Evolutionary conservation across 2,329 filamentous ascomycete species (phyloP).

Genomic region (Aspergillus sp.): DNA sequence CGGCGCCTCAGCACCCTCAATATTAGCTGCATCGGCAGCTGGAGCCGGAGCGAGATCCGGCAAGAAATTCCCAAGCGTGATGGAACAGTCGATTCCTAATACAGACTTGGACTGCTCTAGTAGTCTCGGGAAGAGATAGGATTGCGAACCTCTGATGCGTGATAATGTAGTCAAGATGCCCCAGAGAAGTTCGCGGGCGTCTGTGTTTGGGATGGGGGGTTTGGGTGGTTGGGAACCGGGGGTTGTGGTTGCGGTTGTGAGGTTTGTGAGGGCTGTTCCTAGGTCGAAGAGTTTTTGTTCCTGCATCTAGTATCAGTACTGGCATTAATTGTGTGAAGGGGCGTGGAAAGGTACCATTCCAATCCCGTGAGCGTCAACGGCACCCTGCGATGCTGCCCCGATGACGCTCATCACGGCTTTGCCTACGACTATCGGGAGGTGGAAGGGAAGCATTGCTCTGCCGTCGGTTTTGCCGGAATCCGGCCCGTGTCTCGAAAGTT

Average conservation of each 20-base stretch:
- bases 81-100: conserved; percentile 24
- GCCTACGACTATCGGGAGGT: conserved; percentile 58
- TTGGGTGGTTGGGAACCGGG: conserved; percentile 23
- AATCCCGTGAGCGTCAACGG: conserved; percentile 68
- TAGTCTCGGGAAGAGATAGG: conserved; percentile 29
- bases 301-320: conserved; percentile 10
- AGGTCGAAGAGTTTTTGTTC: conserved; percentile 35
- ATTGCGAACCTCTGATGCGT: conserved; percentile 33
- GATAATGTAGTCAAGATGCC: conserved; percentile 32
- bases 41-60: conserved; percentile 12
- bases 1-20: background rate
- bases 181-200: conserved; percentile 32
- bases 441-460: conserved; percentile 50
- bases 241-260: conserved; percentile 29
- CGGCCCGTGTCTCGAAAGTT: conserved; percentile 52
- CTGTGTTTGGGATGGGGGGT: conserved; percentile 13
- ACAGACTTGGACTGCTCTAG: conserved; percentile 26
- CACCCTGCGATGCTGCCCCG: conserved; percentile 65
- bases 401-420: conserved; percentile 61
- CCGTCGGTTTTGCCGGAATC: conserved; percentile 34
- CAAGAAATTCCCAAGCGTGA: conserved; percentile 24
- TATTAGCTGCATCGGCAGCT: background rate
- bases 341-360: conserved; percentile 52
- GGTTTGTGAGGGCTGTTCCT: conserved; percentile 28
- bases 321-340: background rate